A percentile compares a stretch with the other conserved stretches of the same genome.
Evolutionary conservation across 768 basidiomycete genomes (phyloP).

Genomic region (Mycena rebaudengoi): DNA sequence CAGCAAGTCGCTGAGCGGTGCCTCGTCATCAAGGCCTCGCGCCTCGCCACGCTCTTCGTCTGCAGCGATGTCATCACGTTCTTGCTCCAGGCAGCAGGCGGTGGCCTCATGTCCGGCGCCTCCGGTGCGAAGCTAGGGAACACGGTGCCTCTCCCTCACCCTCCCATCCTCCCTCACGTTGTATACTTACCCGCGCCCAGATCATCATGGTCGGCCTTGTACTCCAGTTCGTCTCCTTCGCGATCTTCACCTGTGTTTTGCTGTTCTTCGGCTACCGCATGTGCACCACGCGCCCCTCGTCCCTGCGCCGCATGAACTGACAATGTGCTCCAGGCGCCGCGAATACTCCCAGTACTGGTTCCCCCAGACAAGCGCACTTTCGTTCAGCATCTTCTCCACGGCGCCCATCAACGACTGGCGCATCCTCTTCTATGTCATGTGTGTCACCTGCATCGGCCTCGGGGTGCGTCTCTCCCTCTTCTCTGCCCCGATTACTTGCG

Average conservation of each 20-base stretch:
- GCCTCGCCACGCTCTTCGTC: constrained; percentile 58
- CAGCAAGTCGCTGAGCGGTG: constrained; percentile 46
- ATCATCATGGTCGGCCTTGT: constrained; percentile 52
- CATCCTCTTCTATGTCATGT: not conserved
- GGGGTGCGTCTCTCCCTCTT: constrained; percentile 51
- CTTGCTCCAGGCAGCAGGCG: constrained; percentile 55
- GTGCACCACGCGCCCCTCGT: not conserved
- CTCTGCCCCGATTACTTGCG: not conserved
- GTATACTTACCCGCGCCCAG: constrained; percentile 24
- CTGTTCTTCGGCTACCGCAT: constrained; percentile 39
- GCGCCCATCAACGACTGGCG: constrained; percentile 20
- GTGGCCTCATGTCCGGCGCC: constrained; percentile 38
- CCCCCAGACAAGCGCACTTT: not conserved
- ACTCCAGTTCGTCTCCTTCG: constrained; percentile 52
- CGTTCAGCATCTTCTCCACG: not conserved
- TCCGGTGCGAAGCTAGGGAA: constrained; percentile 28
- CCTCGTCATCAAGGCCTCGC: constrained; percentile 47
- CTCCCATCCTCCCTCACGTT: not conserved
- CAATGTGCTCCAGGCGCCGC: not conserved
- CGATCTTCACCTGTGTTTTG: constrained; percentile 45
- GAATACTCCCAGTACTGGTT: constrained; percentile 2
- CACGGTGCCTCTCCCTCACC: constrained; percentile 32
- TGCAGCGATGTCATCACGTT: constrained; percentile 59
- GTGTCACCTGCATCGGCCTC: constrained; percentile 5
- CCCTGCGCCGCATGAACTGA: not conserved